Percentiles rank a stretch among this genome's conserved stretches.
Conservation (phyloP, 2,329 filamentous ascomycete genomes). For the Penicillium sp. region DNA sequence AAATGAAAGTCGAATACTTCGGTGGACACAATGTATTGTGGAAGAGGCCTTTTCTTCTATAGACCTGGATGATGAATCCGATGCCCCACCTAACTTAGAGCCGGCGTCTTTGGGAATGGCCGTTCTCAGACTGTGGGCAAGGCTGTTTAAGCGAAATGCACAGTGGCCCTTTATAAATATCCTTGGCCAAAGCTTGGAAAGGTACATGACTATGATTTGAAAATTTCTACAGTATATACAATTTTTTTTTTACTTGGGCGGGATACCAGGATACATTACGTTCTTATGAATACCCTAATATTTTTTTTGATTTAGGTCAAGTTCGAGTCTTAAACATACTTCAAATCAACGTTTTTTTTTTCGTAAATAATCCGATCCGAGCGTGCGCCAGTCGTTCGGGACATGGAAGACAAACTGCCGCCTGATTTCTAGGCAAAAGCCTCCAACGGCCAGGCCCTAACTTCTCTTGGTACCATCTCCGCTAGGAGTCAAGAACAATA, state of each 20-base stretch:
- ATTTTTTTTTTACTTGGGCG: background rate
- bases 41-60: conserved; percentile 35
- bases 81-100: conserved; percentile 23
- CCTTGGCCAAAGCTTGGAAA: conserved; percentile 31
- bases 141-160: conserved; percentile 32
- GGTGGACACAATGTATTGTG: conserved; percentile 34
- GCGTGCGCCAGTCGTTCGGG: too few relatives aligned
- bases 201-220: conserved; percentile 28
- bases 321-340: background rate
- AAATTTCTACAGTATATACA: background rate
- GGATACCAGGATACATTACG: background rate
- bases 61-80: conserved; percentile 27
- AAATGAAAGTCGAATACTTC: conserved; percentile 33
- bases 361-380: too few relatives aligned
- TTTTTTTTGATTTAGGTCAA: background rate
- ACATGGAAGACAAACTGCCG: background rate
- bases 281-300: background rate
- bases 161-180: conserved; percentile 37
- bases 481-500: background rate
- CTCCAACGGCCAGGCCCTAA: background rate
- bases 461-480: background rate
- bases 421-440: background rate
- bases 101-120: conserved; percentile 28
- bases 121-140: conserved; percentile 32
- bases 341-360: background rate